phyloP scores from a whole-genome alignment of 176 grass and related monocot genomes.

The Alloteropsis semialata region DNA sequence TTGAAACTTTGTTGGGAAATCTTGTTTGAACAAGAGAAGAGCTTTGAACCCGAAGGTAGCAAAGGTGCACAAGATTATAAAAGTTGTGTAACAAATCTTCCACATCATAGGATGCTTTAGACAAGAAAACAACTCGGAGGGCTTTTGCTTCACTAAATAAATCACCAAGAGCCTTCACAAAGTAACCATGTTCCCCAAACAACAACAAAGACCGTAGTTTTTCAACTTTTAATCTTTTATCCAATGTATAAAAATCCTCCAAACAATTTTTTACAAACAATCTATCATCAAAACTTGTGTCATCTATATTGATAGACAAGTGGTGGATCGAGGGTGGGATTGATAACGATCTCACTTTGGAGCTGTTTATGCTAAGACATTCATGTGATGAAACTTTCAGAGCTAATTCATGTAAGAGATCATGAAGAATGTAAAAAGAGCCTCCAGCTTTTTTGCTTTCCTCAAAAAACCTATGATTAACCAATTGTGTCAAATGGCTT shows the following conservation, averaged over 20 bases:
- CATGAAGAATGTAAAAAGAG: background rate
- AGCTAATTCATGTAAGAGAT: slow-evolving; percentile 9
- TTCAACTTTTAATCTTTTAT: background rate
- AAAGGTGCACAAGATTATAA: background rate
- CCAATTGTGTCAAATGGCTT: background rate
- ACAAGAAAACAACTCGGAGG: background rate
- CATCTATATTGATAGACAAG: slow-evolving; percentile 13
- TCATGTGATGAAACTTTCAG: background rate
- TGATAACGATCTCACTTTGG: no score
- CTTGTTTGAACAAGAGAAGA: accelerated
- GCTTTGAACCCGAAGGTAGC: background rate
- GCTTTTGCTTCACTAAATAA: background rate
- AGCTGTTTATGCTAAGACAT: background rate
- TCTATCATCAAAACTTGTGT: background rate
- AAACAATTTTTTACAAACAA: background rate
- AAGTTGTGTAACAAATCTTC: background rate
- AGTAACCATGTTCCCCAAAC: background rate
- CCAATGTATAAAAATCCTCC: background rate
- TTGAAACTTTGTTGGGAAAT: background rate
- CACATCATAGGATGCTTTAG: background rate
- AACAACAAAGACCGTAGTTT: background rate
- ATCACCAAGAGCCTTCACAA: background rate
- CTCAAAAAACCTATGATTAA: background rate
- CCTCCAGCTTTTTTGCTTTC: accelerated
- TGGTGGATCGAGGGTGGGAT: background rate